Evolutionary conservation across 2,329 filamentous ascomycete species (phyloP), one percentile per base, ranked within the genome.

Genomic region (Cadophora sp.): DNA sequence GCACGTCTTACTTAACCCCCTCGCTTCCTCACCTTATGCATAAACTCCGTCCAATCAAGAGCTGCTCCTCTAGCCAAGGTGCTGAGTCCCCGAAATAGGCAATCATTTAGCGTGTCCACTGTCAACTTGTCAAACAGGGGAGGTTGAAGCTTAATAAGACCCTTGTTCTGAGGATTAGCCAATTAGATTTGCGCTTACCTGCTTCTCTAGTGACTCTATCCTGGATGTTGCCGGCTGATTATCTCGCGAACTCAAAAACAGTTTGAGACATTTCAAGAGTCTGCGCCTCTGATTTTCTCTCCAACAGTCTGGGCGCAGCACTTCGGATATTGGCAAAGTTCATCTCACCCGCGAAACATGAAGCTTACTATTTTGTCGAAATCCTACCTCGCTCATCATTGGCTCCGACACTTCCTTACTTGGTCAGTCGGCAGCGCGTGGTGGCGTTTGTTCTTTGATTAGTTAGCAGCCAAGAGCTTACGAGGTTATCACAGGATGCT

Each of bases 11-110:
- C 16, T 29, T 55, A n/a, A 31, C 3, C 26, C 51, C 51, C 51
- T 55, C 26, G 12, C 50, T 27, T 55, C 26, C 51, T 31, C n/a
- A 55, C 27, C 16, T 31, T 19, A n/a, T 31, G 51, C 51, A 55
- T 55, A 55, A 55, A 55, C 51, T 31, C 51, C 51, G 19, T 31
- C 51, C 51, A 55, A 55, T 55, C 51, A 55, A 19, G 3, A 43
- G 8, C 26, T 29, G 26, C 14, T 4, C 14, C 14, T n/a, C n/a
- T 1, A 22, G 5, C 37, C 14, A 16, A 9, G 37, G 22, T 26
- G n/a, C n/a, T 19, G 51, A 31, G 16, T 31, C 27, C 51, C 51
- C 27, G 51, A n/a, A 53, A 55, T 55, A 55, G 51, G 51, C 27
- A 55, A 55, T 55, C 14, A n/a, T 1, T 55, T 55, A 55, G 51